These are phyloP conservation scores for Yamagishiella unicocca DNA, from an alignment of 139 green algal species.

Conservation along the genomic window DNA sequence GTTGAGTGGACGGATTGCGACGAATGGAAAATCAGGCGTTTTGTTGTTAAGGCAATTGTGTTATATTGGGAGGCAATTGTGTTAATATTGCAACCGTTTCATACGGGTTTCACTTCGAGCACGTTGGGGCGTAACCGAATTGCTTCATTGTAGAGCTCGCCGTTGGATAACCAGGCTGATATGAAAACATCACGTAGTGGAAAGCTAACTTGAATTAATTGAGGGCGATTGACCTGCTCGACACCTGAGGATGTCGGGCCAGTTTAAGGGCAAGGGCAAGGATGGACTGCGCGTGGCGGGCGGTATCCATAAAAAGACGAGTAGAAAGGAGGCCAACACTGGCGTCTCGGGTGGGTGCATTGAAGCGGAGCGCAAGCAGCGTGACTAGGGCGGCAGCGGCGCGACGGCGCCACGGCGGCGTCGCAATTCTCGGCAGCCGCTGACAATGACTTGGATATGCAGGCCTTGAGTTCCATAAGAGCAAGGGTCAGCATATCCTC, in stretches of 20 bases:
- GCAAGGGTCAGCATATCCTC: slow-evolving; percentile 98
- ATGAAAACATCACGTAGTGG: too few relatives aligned
- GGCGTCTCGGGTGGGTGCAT: slow-evolving; percentile 75
- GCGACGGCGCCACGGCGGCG: neutral
- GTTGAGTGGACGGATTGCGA: neutral
- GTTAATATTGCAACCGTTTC: too few relatives aligned
- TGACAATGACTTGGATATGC: slow-evolving; percentile 25
- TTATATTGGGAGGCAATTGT: too few relatives aligned
- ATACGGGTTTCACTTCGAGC: too few relatives aligned
- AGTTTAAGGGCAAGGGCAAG: neutral
- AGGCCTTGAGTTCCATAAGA: slow-evolving; percentile 99
- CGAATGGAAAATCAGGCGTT: too few relatives aligned
- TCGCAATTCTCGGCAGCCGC: neutral
- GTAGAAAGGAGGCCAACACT: slow-evolving; percentile 69
- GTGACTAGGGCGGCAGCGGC: neutral
- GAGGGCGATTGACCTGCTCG: too few relatives aligned
- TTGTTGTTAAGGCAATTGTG: too few relatives aligned
- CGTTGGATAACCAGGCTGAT: too few relatives aligned
- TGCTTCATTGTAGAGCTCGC: too few relatives aligned
- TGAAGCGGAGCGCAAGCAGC: neutral
- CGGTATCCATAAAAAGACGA: slow-evolving; percentile 81
- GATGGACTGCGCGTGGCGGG: slow-evolving; percentile 77
- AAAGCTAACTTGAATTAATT: too few relatives aligned
- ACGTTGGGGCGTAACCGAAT: too few relatives aligned
- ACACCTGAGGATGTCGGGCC: neutral